Evolutionary conservation across 2,329 filamentous ascomycete species (phyloP).

Genomic region (Spiromastix sp.): DNA sequence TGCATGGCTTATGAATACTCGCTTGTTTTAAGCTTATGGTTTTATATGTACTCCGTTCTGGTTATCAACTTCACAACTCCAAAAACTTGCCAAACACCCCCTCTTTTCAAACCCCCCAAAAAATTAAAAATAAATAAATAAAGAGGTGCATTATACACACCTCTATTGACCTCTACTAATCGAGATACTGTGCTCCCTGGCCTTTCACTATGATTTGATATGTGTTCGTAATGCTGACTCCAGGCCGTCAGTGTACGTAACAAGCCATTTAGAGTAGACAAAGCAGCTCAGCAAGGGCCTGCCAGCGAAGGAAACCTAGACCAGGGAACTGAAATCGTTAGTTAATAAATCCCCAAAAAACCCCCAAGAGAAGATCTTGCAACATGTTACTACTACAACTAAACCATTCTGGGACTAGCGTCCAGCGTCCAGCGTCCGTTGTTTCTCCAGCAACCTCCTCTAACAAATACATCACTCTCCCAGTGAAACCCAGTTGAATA

Average conservation of each 20-base stretch:
- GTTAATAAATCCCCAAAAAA: background rate
- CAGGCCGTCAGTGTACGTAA: background rate
- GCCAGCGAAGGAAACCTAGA: background rate
- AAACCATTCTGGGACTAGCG: too few species aligned
- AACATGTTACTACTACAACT: too few species aligned
- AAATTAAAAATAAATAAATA: background rate
- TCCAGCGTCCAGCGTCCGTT: too few species aligned
- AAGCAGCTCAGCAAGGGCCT: too few species aligned
- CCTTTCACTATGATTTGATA: background rate
- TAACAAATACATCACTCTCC: background rate
- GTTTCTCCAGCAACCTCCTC: too few species aligned
- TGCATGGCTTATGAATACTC: too few species aligned
- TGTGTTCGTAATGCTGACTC: background rate
- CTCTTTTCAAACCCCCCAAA: too few species aligned
- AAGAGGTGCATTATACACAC: background rate
- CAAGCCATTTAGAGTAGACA: background rate
- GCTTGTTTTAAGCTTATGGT: too few species aligned
- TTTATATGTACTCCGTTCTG: too few species aligned
- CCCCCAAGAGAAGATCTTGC: too few species aligned
- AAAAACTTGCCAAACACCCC: too few species aligned
- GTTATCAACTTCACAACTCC: too few species aligned
- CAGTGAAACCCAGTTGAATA: background rate
- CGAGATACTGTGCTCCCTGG: background rate
- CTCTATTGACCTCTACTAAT: background rate
- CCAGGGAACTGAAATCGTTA: background rate